Conservation (phyloP, 2,329 filamentous ascomycete species). For the Trichoderma lentiforme region DNA sequence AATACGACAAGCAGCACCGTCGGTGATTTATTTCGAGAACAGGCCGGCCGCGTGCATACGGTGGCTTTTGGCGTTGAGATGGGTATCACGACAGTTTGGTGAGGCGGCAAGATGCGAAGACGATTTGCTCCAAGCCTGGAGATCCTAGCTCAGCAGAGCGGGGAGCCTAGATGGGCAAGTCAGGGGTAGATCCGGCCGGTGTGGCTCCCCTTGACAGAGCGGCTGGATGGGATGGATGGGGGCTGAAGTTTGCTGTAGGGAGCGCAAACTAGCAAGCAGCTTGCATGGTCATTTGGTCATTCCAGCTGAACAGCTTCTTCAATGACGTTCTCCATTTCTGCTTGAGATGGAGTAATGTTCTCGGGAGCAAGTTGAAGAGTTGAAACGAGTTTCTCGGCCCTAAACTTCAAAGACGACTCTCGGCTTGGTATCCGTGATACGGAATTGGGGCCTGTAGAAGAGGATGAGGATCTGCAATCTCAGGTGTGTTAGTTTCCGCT, state of each 20-base stretch:
- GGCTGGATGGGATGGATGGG: constrained; percentile 1
- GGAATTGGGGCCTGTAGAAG: not conserved
- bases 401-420: not conserved
- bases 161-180: not conserved
- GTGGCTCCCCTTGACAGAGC: not conserved
- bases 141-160: not conserved
- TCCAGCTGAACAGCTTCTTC: not conserved
- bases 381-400: not conserved
- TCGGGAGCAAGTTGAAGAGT: not conserved
- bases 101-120: not conserved
- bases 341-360: not conserved
- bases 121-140: not conserved
- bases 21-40: not conserved
- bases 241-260: constrained; percentile 3
- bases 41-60: not conserved
- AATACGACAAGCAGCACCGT: not conserved
- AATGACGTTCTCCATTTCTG: not conserved
- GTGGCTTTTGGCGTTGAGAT: not conserved
- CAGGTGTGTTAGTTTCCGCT: not conserved
- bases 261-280: not conserved
- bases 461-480: not conserved
- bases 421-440: not conserved
- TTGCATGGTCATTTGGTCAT: not conserved
- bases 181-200: constrained; percentile 9
- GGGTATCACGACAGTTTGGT: not conserved